Evolutionary conservation across 441 rosid species (phyloP).

Genomic region (Gossypium davidsonii): DNA sequence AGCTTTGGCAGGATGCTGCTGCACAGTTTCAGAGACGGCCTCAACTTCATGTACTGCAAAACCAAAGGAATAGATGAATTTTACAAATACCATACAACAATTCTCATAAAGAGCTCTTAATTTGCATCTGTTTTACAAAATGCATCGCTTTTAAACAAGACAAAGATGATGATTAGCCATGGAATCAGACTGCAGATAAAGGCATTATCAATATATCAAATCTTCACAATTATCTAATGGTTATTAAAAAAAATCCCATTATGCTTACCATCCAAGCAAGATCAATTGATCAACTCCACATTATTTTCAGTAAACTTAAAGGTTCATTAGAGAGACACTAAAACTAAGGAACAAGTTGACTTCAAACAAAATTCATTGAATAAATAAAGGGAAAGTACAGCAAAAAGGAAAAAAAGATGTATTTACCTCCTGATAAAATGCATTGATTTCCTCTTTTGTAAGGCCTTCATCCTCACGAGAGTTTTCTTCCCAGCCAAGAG

Average conservation of each 20-base stretch:
- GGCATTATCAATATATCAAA: background rate
- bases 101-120: background rate
- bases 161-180: background rate
- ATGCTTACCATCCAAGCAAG: background rate
- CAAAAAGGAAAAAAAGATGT: background rate
- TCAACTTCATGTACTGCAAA: conserved; percentile 41
- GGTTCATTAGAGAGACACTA: background rate
- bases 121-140: background rate
- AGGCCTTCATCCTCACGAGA: conserved; percentile 65
- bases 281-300: background rate
- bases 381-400: background rate
- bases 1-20: conserved; percentile 42
- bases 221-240: background rate
- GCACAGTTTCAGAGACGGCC: conserved; percentile 36
- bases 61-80: background rate
- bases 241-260: background rate
- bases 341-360: background rate
- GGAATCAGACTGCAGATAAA: background rate
- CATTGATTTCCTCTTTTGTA: conserved; percentile 78
- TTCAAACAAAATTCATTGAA: background rate
- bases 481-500: conserved; percentile 92
- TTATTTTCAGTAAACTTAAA: background rate
- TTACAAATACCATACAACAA: background rate
- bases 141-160: background rate
- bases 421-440: conserved; percentile 60